A percentile compares a stretch with the other conserved stretches of the same genome.
phyloP scores from a whole-genome alignment of 1,284 basidiomycete species.

The Gomphus bonarii region DNA sequence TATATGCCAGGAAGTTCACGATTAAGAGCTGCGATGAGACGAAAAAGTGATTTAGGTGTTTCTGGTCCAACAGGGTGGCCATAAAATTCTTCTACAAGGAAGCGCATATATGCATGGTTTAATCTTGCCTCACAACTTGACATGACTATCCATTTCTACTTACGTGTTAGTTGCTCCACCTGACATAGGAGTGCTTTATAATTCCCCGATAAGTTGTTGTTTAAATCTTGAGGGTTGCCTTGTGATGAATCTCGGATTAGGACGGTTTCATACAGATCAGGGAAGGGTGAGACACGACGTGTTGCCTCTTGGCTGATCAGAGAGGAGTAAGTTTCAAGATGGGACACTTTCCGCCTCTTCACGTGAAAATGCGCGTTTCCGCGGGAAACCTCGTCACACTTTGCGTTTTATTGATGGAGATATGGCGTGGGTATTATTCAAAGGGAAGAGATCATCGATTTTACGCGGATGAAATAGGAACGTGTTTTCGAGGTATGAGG shows the following conservation, averaged over 20 bases:
- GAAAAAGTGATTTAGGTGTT: slow-evolving; percentile 27
- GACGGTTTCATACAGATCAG: neutral
- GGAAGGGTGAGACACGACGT: neutral
- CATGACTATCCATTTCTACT: neutral
- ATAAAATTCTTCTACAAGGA: slow-evolving; percentile 26
- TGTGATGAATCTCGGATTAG: neutral
- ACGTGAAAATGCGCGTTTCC: neutral
- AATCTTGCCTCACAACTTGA: neutral
- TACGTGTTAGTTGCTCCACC: neutral
- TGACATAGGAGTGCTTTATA: neutral
- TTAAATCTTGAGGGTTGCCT: neutral
- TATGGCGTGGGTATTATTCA: neutral
- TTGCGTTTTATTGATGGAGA: neutral
- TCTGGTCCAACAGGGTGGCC: slow-evolving; percentile 33
- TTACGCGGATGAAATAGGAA: neutral
- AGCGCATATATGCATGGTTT: too few species aligned
- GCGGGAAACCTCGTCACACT: neutral
- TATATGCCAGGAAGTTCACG: slow-evolving; percentile 34
- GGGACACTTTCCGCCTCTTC: neutral
- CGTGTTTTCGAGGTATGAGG: neutral
- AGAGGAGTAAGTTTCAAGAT: neutral
- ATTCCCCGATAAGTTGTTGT: neutral
- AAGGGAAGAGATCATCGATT: neutral
- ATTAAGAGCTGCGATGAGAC: slow-evolving; percentile 29
- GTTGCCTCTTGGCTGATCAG: neutral